Base-by-base conservation (phyloP, 352 stramenopile genomes). In the Phytophthora melonis region DNA sequence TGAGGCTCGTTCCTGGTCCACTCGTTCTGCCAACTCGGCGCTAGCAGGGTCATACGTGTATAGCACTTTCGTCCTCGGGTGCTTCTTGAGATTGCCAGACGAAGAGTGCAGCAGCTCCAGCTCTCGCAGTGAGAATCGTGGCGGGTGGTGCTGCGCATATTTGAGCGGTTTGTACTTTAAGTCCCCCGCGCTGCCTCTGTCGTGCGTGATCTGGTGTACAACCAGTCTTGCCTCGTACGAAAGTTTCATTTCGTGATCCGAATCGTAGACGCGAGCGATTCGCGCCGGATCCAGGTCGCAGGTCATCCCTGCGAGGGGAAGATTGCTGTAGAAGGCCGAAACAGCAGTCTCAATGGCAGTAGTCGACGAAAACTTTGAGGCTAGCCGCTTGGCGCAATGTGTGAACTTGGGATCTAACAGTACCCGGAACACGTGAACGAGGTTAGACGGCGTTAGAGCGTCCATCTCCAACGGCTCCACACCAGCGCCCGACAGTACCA, bases 161-260 rank as follows among this genome's bases (percentile, higher is more conserved):
- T 89, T 82, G 18, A 94, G 72, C 3, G 87, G 87, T 65, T 94
- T 94, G 77, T 94, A 94, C 72, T 92, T 94, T 63, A 92, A 71
- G 23, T 80, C 76, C 11, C 58, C 54, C 9, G 59, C 68, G 41
- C 72, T 82, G n/a, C 76, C 80, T 45, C 56, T 65, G 52, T 78
- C 62, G 7, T 60, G 49, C 3, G 73, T 82, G 9, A 90, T 36
- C 52, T 85, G 78, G 27, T 86, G 80, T n/a, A 92, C 78, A 14
- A 90, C 85, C 47, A 89, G 52, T 36, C 69, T 72, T n/a, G 82
- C 87, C 41, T 94, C 89, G 58, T 94, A 93, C 19, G 82, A 93
- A 10, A 95, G 68, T 68, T 95, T 95, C 43, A 95, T 77, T 60
- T 90, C 63, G 56, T 86, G 70, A 27, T 75, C 63, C 1, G 78